Evolutionary conservation across 2,329 filamentous ascomycete genomes (phyloP).

Genomic region (Chrysoporthe deuterocubensis): DNA sequence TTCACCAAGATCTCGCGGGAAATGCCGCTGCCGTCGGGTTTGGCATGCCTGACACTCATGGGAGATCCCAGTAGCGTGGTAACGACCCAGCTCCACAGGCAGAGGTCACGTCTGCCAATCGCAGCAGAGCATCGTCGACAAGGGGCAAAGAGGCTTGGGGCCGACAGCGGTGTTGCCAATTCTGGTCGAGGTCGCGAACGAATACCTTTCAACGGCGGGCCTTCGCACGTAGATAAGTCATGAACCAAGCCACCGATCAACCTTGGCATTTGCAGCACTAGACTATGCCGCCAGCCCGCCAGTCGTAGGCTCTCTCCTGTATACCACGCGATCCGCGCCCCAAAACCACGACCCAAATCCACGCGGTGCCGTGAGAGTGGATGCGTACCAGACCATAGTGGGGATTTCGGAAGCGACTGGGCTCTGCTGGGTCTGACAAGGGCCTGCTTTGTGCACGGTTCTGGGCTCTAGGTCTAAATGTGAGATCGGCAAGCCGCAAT

Average conservation of each 20-base stretch:
- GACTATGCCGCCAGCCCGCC: neutral
- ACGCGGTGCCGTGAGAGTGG: neutral
- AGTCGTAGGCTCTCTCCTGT: neutral
- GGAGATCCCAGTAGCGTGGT: slow-evolving; percentile 23
- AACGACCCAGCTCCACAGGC: slow-evolving; percentile 12
- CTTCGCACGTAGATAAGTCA: neutral
- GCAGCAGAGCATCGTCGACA: slow-evolving; percentile 7
- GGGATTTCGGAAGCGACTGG: slow-evolving; percentile 15
- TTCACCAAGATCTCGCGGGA: slow-evolving; percentile 23
- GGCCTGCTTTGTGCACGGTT: slow-evolving; percentile 16
- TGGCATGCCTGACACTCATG: slow-evolving; percentile 25
- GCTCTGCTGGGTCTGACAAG: slow-evolving; percentile 19
- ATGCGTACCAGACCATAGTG: neutral
- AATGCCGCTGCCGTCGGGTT: slow-evolving; percentile 23
- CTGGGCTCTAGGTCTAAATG: neutral
- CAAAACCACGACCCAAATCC: neutral
- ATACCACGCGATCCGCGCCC: neutral
- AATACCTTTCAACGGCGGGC: neutral
- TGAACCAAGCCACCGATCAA: no score
- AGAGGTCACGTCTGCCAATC: slow-evolving; percentile 3
- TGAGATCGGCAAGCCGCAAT: slow-evolving; percentile 13
- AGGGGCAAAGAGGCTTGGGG: neutral
- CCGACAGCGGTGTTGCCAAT: neutral
- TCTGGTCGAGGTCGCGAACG: neutral
- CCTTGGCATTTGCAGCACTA: no score